Evolutionary conservation across 2,329 filamentous ascomycete genomes (phyloP), one percentile per base, ranked within the genome.

Genomic region (Endothia cerciana): DNA sequence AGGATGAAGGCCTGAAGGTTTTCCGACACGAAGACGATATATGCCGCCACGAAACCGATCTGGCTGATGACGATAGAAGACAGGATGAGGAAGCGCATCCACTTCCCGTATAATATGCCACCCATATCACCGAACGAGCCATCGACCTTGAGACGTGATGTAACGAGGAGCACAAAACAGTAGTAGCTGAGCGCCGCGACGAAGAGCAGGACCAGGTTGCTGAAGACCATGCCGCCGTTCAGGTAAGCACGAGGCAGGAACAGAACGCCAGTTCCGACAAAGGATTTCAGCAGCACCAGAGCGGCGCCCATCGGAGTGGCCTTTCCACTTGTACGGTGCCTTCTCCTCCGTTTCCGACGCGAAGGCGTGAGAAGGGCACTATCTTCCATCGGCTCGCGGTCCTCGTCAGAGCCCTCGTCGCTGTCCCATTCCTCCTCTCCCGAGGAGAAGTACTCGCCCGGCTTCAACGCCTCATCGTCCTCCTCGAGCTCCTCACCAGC

Each of bases 101-200:
- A 94, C 70, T 89, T 91, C 69, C 95, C 95, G 76, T 95, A 99
- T 19, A 99, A 84, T 57, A 92, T 89, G 59, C 92, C 93, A 62
- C 96, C 95, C 80, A 99, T 97, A 74, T 98, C 95, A 77, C 95
- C 95, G 79, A 98, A 99, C 0, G 95, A 98, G n/a, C 92, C 93
- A 59, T 94, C 90, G 36, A 98, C 87, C 74, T 88, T 91, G 59
- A 97, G 82, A 41, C 95, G 90, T 1, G 93, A 95, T 67, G 90
- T 90, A 69, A 97, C 93, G 40, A 99, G 86, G 17, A 99, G 84
- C 51, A 99, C 93, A 78, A 99, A 99, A 80, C 94, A 97, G 81
- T 97, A 97, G 79, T 97, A 99, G 76, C 94, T 97, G 66, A 99
- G 82, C 2, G 86, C 82, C 7, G 95, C 94, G 19, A 99, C 92